These are phyloP conservation scores for Lactarius vividus DNA, from an alignment of 768 basidiomycete genomes.

Conservation along the genomic window DNA sequence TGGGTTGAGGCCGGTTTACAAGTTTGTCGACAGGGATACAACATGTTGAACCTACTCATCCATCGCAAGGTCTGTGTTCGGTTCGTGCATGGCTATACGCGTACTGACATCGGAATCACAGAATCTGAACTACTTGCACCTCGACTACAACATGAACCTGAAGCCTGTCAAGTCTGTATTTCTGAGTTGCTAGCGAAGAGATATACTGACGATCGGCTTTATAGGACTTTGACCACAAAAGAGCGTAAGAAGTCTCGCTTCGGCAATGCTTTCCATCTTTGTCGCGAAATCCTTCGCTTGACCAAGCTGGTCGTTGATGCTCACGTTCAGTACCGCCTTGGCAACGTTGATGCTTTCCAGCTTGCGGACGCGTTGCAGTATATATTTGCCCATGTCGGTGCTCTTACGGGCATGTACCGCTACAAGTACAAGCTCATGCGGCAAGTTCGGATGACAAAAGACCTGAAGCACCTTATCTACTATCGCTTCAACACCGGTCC, in stretches of 20 bases:
- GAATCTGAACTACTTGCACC: constrained; percentile 91
- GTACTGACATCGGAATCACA: constrained; percentile 32
- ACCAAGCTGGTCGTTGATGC: constrained; percentile 99
- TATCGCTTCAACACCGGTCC: constrained; percentile 99
- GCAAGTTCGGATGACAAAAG: constrained; percentile 99
- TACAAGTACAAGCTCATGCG: constrained; percentile 99
- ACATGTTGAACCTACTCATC: constrained; percentile 98
- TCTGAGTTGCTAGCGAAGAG: not conserved
- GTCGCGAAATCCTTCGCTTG: constrained; percentile 94
- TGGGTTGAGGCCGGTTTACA: constrained; percentile 99
- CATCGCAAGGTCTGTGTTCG: constrained; percentile 78
- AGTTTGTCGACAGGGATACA: constrained; percentile 98
- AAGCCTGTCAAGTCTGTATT: constrained; percentile 80
- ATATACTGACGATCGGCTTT: constrained; percentile 24
- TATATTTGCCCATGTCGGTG: constrained; percentile 96
- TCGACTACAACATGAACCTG: constrained; percentile 98
- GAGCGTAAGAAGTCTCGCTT: constrained; percentile 99
- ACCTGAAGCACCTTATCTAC: constrained; percentile 96
- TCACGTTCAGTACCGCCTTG: constrained; percentile 96
- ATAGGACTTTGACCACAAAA: constrained; percentile 94
- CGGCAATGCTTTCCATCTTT: constrained; percentile 98
- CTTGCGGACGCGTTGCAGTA: constrained; percentile 98
- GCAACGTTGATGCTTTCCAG: constrained; percentile 99
- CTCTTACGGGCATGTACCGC: constrained; percentile 98
- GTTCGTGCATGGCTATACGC: not conserved